Evolutionary conservation across 2,329 filamentous ascomycete species (phyloP).

Genomic region (Arthrinium puccinioides): DNA sequence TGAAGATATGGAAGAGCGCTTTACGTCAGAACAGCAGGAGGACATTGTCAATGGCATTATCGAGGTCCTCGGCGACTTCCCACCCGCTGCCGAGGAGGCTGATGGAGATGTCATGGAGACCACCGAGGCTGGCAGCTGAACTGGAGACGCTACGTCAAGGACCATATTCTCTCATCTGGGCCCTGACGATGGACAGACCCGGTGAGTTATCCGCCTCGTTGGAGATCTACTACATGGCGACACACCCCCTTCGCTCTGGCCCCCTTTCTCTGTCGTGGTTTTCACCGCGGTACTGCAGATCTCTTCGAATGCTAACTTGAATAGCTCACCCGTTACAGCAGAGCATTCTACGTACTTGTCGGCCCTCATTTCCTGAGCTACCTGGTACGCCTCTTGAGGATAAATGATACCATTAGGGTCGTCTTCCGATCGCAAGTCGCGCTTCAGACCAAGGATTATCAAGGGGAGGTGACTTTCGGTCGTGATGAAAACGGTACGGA

Average conservation of each 20-base stretch:
- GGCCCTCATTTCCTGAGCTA: slow-evolving; percentile 50
- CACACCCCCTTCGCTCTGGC: slow-evolving; percentile 46
- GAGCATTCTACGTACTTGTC: slow-evolving; percentile 61
- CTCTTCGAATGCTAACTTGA: slow-evolving; percentile 52
- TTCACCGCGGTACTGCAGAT: slow-evolving; percentile 48
- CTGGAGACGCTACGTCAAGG: too few relatives aligned
- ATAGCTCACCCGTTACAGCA: slow-evolving; percentile 50
- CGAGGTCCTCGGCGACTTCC: slow-evolving; percentile 50
- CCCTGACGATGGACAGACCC: too few relatives aligned
- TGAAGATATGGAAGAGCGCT: slow-evolving; percentile 57
- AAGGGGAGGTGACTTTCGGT: slow-evolving; percentile 43
- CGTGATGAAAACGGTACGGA: slow-evolving; percentile 36
- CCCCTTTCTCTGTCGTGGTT: slow-evolving; percentile 36
- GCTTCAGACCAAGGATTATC: slow-evolving; percentile 52
- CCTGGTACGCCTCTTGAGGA: slow-evolving; percentile 51
- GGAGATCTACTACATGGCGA: not conserved
- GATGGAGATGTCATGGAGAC: slow-evolving; percentile 31
- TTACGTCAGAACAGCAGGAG: slow-evolving; percentile 50
- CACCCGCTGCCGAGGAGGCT: slow-evolving; percentile 22
- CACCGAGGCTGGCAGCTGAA: slow-evolving; percentile 10
- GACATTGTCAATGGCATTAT: slow-evolving; percentile 49
- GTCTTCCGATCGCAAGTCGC: slow-evolving; percentile 49
- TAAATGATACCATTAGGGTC: slow-evolving; percentile 55
- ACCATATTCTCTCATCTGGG: too few relatives aligned
- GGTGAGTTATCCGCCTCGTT: too few relatives aligned